Evolutionary conservation across 1,284 basidiomycete genomes (phyloP).

Genomic region (Ganoderma meredithae): DNA sequence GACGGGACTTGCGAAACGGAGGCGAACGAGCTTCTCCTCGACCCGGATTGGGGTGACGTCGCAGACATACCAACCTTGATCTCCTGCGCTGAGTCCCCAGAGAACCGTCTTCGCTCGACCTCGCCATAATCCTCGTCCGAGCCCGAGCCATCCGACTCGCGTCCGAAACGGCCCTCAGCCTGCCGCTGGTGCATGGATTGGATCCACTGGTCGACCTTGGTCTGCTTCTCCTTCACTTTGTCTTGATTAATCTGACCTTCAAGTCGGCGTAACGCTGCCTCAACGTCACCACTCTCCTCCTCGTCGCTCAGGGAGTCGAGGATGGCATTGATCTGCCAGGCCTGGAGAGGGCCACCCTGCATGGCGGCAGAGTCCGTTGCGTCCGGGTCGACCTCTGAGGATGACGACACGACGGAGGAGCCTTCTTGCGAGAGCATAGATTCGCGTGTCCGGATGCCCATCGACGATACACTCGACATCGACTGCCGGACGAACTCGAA

Average conservation of each 20-base stretch:
- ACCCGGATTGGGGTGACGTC: constrained; percentile 23
- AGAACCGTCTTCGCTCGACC: constrained; percentile 32
- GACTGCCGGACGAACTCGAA: constrained; percentile 79
- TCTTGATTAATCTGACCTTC: constrained; percentile 85
- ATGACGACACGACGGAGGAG: constrained; percentile 54
- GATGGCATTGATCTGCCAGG: constrained; percentile 83
- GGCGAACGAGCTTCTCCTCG: constrained; percentile 28
- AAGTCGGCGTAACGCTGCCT: constrained; percentile 77
- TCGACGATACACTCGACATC: constrained; percentile 74
- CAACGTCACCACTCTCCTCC: constrained; percentile 78
- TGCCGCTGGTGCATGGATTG: constrained; percentile 71
- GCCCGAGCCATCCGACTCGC: constrained; percentile 43
- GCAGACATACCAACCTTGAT: constrained; percentile 26
- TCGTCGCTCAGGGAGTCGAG: constrained; percentile 80
- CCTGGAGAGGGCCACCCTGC: constrained; percentile 64
- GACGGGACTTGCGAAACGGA: constrained; percentile 21
- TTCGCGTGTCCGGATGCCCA: constrained; percentile 70
- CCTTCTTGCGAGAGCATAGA: constrained; percentile 53
- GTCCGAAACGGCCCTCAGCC: constrained; percentile 51
- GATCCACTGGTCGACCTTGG: constrained; percentile 85
- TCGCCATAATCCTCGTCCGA: constrained; percentile 44
- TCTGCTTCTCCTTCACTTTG: constrained; percentile 71
- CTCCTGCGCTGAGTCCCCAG: constrained; percentile 27
- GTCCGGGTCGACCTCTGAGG: constrained; percentile 43
- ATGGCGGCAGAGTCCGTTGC: constrained; percentile 31